Evolutionary conservation across 2,329 filamentous ascomycete genomes (phyloP).

Genomic region (Incumbomyces lentus): DNA sequence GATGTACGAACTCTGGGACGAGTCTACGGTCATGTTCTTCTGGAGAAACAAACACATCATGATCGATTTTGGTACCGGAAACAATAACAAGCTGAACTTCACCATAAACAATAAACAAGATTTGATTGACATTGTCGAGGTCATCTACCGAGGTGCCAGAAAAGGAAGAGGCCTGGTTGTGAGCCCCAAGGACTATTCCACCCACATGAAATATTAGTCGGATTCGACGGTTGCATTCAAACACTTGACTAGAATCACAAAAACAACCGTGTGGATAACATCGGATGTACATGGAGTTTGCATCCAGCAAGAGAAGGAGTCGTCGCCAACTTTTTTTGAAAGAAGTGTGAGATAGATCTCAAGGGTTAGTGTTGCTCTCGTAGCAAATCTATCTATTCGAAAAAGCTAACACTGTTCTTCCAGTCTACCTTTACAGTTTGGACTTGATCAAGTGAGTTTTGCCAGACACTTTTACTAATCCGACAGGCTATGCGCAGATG

Average conservation of each 20-base stretch:
- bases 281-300: too few species aligned
- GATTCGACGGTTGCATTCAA: too few species aligned
- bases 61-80: constrained; percentile 94
- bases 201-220: constrained; percentile 55
- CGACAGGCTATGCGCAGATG: too few species aligned
- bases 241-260: too few species aligned
- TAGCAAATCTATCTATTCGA: not conserved
- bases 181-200: constrained; percentile 77
- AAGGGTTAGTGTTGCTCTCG: constrained; percentile 1
- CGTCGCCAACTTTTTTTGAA: too few species aligned
- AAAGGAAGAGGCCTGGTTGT: constrained; percentile 95
- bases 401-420: constrained; percentile 1
- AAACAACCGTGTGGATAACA: too few species aligned
- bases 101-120: constrained; percentile 96
- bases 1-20: constrained; percentile 90
- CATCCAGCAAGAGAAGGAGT: too few species aligned
- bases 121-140: constrained; percentile 96
- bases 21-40: constrained; percentile 94
- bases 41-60: constrained; percentile 73
- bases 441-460: not conserved
- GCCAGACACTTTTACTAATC: too few species aligned
- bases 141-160: constrained; percentile 95
- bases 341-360: too few species aligned
- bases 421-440: not conserved
- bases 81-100: constrained; percentile 98